Percentiles rank a stretch among this genome's conserved stretches.
phyloP scores from a whole-genome alignment of 2,329 filamentous ascomycete genomes.

The Blastomyces gilchristii region DNA sequence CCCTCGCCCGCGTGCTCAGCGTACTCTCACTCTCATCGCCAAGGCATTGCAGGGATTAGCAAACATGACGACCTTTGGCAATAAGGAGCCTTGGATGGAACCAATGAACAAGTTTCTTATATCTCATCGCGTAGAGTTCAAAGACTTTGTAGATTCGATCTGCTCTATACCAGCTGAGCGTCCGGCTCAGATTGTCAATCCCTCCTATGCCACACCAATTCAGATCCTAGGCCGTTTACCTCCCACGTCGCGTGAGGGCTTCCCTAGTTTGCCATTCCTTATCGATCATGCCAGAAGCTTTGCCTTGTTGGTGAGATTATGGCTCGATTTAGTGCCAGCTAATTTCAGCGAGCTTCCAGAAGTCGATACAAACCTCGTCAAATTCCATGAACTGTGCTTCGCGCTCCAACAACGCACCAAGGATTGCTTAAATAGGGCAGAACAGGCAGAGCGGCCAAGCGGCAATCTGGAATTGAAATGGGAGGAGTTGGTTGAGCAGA shows the following conservation, averaged over 20 bases:
- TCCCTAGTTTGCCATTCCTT: slow-evolving; percentile 83
- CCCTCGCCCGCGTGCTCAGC: slow-evolving; percentile 68
- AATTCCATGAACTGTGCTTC: slow-evolving; percentile 37
- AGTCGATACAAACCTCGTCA: slow-evolving; percentile 29
- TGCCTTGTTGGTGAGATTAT: slow-evolving; percentile 62
- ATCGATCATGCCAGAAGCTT: slow-evolving; percentile 82
- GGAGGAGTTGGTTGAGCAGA: slow-evolving; percentile 41
- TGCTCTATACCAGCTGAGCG: slow-evolving; percentile 71
- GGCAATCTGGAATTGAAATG: slow-evolving; percentile 39
- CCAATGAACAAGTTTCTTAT: slow-evolving; percentile 87
- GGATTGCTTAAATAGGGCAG: slow-evolving; percentile 38
- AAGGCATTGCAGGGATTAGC: slow-evolving; percentile 86
- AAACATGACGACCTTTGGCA: slow-evolving; percentile 83
- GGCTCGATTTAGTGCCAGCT: slow-evolving; percentile 35
- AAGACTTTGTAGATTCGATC: slow-evolving; percentile 74
- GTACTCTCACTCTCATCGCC: slow-evolving; percentile 82
- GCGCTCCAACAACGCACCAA: slow-evolving; percentile 35
- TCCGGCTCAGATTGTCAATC: slow-evolving; percentile 55
- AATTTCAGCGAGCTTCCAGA: slow-evolving; percentile 32
- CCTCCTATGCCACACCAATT: slow-evolving; percentile 84
- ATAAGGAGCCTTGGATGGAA: slow-evolving; percentile 98
- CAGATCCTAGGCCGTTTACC: slow-evolving; percentile 78
- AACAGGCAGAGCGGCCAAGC: slow-evolving; percentile 40
- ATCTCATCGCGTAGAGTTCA: slow-evolving; percentile 67
- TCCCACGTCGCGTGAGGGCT: slow-evolving; percentile 74